Conservation (phyloP, 225 moss, liverwort and hornwort species). For the Pleurozium schreberi region DNA sequence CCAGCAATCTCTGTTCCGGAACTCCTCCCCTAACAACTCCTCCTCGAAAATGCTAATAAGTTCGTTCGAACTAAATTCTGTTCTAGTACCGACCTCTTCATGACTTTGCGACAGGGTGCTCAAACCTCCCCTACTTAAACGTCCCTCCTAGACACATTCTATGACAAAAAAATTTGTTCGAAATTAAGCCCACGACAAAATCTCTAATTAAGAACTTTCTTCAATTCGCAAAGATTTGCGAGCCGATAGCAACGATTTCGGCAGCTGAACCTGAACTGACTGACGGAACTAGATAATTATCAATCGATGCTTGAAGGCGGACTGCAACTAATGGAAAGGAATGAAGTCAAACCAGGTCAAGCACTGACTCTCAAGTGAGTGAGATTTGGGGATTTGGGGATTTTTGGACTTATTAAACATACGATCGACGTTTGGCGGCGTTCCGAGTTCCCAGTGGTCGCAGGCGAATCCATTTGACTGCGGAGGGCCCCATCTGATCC, state of each 20-base stretch:
- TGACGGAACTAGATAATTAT: background rate
- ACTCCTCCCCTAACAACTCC: background rate
- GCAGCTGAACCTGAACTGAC: background rate
- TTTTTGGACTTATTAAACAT: background rate
- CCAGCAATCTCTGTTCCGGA: background rate
- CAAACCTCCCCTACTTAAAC: background rate
- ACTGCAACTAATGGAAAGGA: background rate
- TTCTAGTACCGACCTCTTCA: background rate
- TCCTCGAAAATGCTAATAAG: background rate
- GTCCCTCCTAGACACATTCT: background rate
- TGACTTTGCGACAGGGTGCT: background rate
- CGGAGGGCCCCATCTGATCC: background rate
- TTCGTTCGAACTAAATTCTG: background rate
- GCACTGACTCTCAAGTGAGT: background rate
- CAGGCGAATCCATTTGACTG: background rate
- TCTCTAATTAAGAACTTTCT: too few relatives aligned
- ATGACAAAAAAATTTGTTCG: too few relatives aligned
- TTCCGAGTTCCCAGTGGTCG: background rate
- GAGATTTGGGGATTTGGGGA: background rate
- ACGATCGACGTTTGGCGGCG: background rate
- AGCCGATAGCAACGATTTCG: background rate
- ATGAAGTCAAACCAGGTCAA: background rate
- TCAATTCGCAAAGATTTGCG: background rate
- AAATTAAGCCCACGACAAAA: too few relatives aligned
- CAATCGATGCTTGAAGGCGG: background rate